phyloP scores from a whole-genome alignment of 192 early-diverging fungal genomes.

The Pilobolus umbonatus region DNA sequence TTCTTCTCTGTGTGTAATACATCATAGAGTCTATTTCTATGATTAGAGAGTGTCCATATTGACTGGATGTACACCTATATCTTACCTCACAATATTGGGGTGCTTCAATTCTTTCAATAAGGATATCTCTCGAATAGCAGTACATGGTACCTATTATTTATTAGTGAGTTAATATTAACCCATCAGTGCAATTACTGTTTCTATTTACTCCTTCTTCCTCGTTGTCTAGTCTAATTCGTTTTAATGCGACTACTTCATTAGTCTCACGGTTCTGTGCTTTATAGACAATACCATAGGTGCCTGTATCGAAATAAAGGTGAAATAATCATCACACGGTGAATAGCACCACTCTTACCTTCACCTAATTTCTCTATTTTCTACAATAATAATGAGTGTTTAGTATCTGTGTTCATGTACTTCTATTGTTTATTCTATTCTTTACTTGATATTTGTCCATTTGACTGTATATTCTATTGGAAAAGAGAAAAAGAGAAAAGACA shows the following conservation, averaged over 20 bases:
- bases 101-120: constrained; percentile 82
- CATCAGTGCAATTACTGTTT: neutral
- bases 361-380: constrained; percentile 99
- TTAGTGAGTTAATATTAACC: constrained; percentile 3
- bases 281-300: constrained; percentile 99
- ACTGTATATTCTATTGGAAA: neutral
- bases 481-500: neutral
- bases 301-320: constrained; percentile 23
- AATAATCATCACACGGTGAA: neutral
- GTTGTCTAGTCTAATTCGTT: constrained; percentile 87
- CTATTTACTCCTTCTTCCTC: constrained; percentile 76
- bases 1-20: constrained; percentile 98
- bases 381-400: neutral
- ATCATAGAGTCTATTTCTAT: constrained; percentile 91
- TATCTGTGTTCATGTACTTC: neutral
- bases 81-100: constrained; percentile 80
- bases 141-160: constrained; percentile 64
- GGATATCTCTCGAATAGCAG: constrained; percentile 83
- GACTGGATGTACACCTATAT: neutral
- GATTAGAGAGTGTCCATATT: constrained; percentile 28
- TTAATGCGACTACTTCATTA: constrained; percentile 95
- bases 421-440: constrained; percentile 7
- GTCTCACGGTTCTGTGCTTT: constrained; percentile 96
- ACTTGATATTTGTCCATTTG: constrained; percentile 65
- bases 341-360: constrained; percentile 56